These are phyloP conservation scores for Ichthyophthirius multifiliis DNA, from an alignment of 169 alveolate genomes.

Conservation along the genomic window DNA sequence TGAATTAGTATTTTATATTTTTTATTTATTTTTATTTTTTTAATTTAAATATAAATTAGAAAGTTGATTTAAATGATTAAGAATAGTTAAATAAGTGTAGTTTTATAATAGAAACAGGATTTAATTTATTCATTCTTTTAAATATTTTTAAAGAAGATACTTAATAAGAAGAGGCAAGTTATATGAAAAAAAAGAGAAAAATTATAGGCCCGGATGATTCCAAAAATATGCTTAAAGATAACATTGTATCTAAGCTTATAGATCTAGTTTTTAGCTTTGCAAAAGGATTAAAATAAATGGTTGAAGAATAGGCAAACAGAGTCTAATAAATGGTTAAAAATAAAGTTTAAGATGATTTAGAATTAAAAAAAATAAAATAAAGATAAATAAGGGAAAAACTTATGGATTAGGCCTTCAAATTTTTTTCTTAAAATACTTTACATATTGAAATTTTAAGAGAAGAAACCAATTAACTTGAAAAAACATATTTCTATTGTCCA, in stretches of 20 bases:
- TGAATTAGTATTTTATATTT: background rate
- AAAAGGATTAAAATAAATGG: background rate
- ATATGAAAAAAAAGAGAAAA: background rate
- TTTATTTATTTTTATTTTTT: background rate
- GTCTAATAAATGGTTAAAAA: background rate
- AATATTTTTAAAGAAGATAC: slow-evolving; percentile 7
- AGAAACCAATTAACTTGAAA: slow-evolving; percentile 51
- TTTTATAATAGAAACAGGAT: slow-evolving; percentile 32
- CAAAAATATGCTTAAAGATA: background rate
- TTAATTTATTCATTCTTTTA: slow-evolving; percentile 15
- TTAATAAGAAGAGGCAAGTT: background rate
- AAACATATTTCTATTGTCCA: slow-evolving; percentile 47
- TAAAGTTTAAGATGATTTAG: background rate
- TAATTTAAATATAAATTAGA: background rate
- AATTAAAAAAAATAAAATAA: background rate
- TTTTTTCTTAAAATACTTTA: slow-evolving; percentile 43
- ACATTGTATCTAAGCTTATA: slow-evolving; percentile 12
- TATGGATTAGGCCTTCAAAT: slow-evolving; percentile 23
- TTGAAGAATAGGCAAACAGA: background rate
- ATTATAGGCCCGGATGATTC: background rate
- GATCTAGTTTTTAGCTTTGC: background rate
- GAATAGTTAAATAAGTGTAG: background rate
- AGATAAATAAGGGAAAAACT: slow-evolving; percentile 2
- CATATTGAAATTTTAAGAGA: slow-evolving; percentile 60
- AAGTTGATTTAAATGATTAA: background rate